A percentile compares a stretch with the other conserved stretches of the same genome.
These are phyloP conservation scores for Prinsepia uniflora DNA, from an alignment of 306 rosid genomes.

Conservation along the genomic window DNA sequence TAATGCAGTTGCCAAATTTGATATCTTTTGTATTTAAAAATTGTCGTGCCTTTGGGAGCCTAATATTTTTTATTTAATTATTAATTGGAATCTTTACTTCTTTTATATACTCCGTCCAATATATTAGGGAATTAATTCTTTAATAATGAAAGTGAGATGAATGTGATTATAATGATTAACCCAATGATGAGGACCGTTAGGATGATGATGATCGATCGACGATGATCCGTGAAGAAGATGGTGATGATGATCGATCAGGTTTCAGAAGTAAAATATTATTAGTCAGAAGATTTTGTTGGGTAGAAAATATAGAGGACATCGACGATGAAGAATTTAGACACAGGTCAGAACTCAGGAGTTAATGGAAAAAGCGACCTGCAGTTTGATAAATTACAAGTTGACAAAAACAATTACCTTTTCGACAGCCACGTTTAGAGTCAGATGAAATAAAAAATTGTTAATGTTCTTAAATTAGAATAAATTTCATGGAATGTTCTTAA, in stretches of 20 bases:
- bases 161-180: slow-evolving; percentile 20
- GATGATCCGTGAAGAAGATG: slow-evolving; percentile 14
- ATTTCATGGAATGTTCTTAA: not conserved
- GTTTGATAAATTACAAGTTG: not conserved
- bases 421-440: slow-evolving; percentile 2
- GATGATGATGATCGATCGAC: too few relatives aligned
- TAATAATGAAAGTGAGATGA: not conserved
- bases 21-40: slow-evolving; percentile 6
- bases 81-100: slow-evolving; percentile 34
- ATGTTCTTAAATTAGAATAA: not conserved
- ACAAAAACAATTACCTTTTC: slow-evolving; percentile 11
- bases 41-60: slow-evolving; percentile 13
- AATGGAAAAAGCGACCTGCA: not conserved
- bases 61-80: slow-evolving; percentile 2
- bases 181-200: slow-evolving; percentile 12
- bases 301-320: not conserved
- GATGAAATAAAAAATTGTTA: not conserved
- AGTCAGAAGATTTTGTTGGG: slow-evolving; percentile 41
- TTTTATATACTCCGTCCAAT: slow-evolving; percentile 1
- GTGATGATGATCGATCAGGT: slow-evolving; percentile 15
- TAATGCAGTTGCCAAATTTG: slow-evolving; percentile 34
- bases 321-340: slow-evolving; percentile 18
- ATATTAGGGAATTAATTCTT: slow-evolving; percentile 16
- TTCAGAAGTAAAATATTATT: slow-evolving; percentile 29
- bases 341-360: not conserved